phyloP scores from a whole-genome alignment of 2,329 filamentous ascomycete species.

The Curvularia spicifera region DNA sequence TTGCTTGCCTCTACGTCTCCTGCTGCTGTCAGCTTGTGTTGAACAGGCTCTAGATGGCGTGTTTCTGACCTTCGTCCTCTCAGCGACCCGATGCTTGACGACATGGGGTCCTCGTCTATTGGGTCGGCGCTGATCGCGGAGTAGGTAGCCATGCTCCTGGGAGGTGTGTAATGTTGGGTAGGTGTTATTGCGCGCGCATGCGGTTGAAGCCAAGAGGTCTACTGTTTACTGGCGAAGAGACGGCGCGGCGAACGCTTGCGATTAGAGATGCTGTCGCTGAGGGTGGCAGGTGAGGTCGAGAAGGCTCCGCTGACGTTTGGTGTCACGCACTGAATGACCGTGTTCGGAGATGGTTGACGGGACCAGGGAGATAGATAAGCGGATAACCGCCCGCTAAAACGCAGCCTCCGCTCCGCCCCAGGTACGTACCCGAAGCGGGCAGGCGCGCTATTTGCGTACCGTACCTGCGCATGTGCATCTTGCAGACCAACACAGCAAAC shows the following conservation, averaged over 20 bases:
- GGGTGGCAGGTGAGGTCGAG: conserved; percentile 11
- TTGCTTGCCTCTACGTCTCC: conserved; percentile 69
- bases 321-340: conserved; percentile 2
- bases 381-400: conserved; percentile 24
- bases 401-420: conserved; percentile 11
- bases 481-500: conserved; percentile 16
- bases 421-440: conserved; percentile 5
- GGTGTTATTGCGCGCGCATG: conserved; percentile 39
- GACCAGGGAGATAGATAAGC: conserved; percentile 4
- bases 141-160: conserved; percentile 54
- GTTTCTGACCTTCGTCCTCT: conserved; percentile 44
- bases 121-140: conserved; percentile 52
- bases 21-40: conserved; percentile 40
- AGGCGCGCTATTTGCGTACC: conserved; percentile 28
- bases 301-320: conserved; percentile 20
- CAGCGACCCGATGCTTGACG: conserved; percentile 51
- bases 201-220: conserved; percentile 10
- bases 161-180: conserved; percentile 20
- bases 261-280: neutral
- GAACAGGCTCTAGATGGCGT: neutral
- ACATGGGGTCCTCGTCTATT: conserved; percentile 50
- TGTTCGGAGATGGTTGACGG: conserved; percentile 9
- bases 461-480: conserved; percentile 12
- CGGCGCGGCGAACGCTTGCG: neutral
- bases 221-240: neutral